These are phyloP conservation scores for Takashimella koratensis DNA, from an alignment of 1,284 basidiomycete genomes.

Conservation along the genomic window DNA sequence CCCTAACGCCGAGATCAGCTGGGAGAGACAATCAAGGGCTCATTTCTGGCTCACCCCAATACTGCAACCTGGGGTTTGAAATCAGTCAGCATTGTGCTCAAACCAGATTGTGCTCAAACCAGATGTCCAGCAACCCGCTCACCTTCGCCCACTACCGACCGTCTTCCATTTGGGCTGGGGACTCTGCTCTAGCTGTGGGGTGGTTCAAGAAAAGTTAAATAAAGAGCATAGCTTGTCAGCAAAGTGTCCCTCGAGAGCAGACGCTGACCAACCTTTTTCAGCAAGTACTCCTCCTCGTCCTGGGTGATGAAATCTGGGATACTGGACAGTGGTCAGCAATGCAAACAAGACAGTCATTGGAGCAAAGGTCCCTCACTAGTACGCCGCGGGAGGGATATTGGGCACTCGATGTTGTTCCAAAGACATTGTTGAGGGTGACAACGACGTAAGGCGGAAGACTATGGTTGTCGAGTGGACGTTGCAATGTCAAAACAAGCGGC, in stretches of 20 bases:
- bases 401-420: constrained; percentile 20
- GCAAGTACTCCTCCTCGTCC: constrained; percentile 73
- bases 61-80: constrained; percentile 59
- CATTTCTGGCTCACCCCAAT: constrained; percentile 73
- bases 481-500: too few species aligned
- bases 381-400: constrained; percentile 30
- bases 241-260: too few species aligned
- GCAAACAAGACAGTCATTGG: too few species aligned
- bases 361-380: constrained; percentile 28
- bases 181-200: constrained; percentile 63
- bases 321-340: constrained; percentile 53
- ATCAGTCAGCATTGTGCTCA: neutral
- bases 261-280: constrained; percentile 60
- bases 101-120: too few species aligned
- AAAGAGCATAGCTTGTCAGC: too few species aligned
- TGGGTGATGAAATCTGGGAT: constrained; percentile 74
- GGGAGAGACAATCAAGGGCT: too few species aligned
- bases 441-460: too few species aligned
- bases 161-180: constrained; percentile 81
- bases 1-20: constrained; percentile 21
- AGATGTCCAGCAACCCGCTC: too few species aligned
- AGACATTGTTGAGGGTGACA: neutral
- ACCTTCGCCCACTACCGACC: constrained; percentile 70
- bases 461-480: too few species aligned
- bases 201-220: too few species aligned